Base-by-base conservation (phyloP, 768 basidiomycete genomes). In the Termitomyces bulborhizus region DNA sequence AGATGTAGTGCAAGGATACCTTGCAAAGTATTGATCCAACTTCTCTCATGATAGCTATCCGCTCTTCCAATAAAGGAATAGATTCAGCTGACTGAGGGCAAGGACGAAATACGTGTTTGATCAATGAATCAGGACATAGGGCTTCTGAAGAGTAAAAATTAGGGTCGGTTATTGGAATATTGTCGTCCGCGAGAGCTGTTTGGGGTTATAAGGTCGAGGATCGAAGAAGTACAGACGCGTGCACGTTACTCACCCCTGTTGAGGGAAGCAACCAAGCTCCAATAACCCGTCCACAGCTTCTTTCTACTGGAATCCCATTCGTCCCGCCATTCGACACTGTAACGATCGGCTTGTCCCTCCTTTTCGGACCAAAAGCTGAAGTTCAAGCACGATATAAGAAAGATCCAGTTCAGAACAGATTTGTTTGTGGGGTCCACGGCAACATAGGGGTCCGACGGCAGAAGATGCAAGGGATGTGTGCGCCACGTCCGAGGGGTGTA, bases 351-450 rank as follows among this genome's bases (percentile, higher is more conserved):
- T 5, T 60, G 68, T 0, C 82, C 81, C 57, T 86, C 83, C 41
- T 69, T 76, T 64, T 86, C 83, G 0, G 87, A 92, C 93, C 94
- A 95, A 68, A 91, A 96, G 63, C 81, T 89, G 69, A 91, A 96
- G 68, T 93, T 96, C 49, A 92, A 78, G 15, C 85, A 80, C 2
- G 88, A 93, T 41, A 95, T 85, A 57, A 90, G 80, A 69, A 95
- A 94, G 56, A 95, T 86, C 92, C 92, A 95, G 70, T 93, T 74
- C 29, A 94, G 72, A 46, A 78, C 80, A 41, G 73, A 69, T 65
- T 73, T 79, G 39, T 83, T 88, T 56, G 75, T 68, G 7, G 83
- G 78, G 52, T 85, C 69, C 12, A 70, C 62, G 8, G 79, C 65
- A 57, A 77, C 70, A 68, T 84, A 83, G 0, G 83, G 82, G 59